Base-by-base conservation (phyloP, 2,329 filamentous ascomycete genomes). In the Epichloe sp. region DNA sequence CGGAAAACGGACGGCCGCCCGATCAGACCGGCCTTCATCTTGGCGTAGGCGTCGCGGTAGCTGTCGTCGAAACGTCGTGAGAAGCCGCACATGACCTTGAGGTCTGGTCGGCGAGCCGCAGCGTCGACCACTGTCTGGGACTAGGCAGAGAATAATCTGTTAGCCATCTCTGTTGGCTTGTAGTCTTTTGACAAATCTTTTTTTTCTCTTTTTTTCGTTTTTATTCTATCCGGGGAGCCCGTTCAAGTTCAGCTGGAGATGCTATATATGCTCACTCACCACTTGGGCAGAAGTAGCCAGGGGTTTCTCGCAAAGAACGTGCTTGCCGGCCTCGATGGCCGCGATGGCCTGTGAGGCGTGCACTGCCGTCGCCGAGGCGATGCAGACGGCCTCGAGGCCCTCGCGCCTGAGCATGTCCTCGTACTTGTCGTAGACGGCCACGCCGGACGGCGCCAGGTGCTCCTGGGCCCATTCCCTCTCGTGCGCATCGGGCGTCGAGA, bases 281-380 rank as follows among this genome's bases (percentile, higher is more conserved):
- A 79, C 68, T 56, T 80, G 75, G 10, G 80, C 68, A 53, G 71
- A 76, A 0, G 78, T 83, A 48, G 72, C 76, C 45, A 79, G 60
- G 77, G 77, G 78, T 67, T 81, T 80, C 67, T 81, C 78, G 60
- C 77, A 80, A 14, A 80, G 64, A 0, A 80, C 76, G 57, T 81
- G 78, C 58, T 74, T 71, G 47, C 73, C 70, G 4, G 68, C 68
- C 48, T 75, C 62, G 48, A 81, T 78, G 19, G 75, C 76, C 55
- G 73, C 71, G 58, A 78, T 76, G 4, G 77, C 70, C 58, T 81
- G 74, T 54, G 75, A 69, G 0, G 76, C 77, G 56, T 82, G 78
- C n/a, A 73, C 76, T 0, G 75, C 76, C 21, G 75, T 76, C 2
- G 71, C 56, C 53, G 63, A 65, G 8, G 65, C 61, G 43, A 70